phyloP scores from a whole-genome alignment of 2,329 filamentous ascomycete species.

The Cadophora sp. region DNA sequence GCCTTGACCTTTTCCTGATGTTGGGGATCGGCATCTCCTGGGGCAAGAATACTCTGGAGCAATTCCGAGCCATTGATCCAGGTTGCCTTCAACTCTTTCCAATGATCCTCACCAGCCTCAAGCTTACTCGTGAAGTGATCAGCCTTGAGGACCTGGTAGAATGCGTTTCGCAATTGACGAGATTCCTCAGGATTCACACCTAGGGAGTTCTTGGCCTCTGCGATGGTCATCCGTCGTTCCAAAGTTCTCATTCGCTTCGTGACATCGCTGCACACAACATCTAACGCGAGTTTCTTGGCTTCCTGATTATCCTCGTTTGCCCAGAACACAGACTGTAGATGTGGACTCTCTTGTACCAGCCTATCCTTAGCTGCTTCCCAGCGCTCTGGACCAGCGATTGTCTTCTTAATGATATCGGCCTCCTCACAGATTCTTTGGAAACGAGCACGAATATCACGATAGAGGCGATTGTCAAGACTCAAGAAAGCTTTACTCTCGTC shows the following conservation, averaged over 20 bases:
- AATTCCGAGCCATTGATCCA: slow-evolving; percentile 68
- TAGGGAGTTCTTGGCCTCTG: slow-evolving; percentile 75
- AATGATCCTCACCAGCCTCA: slow-evolving; percentile 74
- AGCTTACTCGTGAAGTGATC: slow-evolving; percentile 75
- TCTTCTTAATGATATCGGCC: slow-evolving; percentile 75
- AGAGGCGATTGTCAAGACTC: slow-evolving; percentile 66
- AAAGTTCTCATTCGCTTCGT: slow-evolving; percentile 77
- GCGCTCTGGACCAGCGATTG: slow-evolving; percentile 71
- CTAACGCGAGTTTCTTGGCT: slow-evolving; percentile 71
- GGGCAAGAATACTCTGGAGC: slow-evolving; percentile 60
- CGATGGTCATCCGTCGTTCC: slow-evolving; percentile 71
- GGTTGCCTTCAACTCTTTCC: slow-evolving; percentile 70
- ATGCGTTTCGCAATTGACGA: slow-evolving; percentile 68
- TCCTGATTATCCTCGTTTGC: slow-evolving; percentile 63
- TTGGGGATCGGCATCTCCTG: slow-evolving; percentile 57
- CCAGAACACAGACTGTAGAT: slow-evolving; percentile 69
- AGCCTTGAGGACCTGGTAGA: slow-evolving; percentile 69
- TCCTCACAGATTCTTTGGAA: slow-evolving; percentile 76
- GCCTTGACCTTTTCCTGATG: slow-evolving; percentile 65
- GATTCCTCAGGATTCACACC: slow-evolving; percentile 72
- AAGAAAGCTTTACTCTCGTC: slow-evolving; percentile 78
- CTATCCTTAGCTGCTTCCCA: slow-evolving; percentile 76
- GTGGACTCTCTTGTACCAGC: slow-evolving; percentile 67
- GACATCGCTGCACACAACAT: slow-evolving; percentile 81
- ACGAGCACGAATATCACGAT: slow-evolving; percentile 67